A percentile compares a stretch with the other conserved stretches of the same genome.
These are phyloP conservation scores for Diaporthe velutina DNA, from an alignment of 2,329 filamentous ascomycete genomes.

Conservation along the genomic window DNA sequence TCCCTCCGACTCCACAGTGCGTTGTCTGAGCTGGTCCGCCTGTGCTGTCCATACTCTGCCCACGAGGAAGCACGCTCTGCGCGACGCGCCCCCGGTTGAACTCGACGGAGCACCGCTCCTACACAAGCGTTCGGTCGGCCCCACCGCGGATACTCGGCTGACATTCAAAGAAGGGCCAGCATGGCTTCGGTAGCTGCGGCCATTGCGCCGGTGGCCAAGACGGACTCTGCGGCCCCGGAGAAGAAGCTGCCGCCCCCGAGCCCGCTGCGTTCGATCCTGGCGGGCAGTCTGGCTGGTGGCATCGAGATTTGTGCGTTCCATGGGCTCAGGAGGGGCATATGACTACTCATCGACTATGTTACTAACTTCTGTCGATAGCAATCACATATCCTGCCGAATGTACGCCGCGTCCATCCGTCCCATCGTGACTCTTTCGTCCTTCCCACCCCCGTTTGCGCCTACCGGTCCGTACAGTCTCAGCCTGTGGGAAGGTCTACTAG, in stretches of 20 bases:
- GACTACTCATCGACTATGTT: not conserved
- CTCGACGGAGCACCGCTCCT: too few species aligned
- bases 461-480: not conserved
- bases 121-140: too few species aligned
- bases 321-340: not conserved
- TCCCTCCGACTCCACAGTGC: too few species aligned
- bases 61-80: too few species aligned
- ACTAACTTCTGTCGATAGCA: slow-evolving; percentile 56
- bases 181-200: slow-evolving; percentile 23
- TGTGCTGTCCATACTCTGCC: too few species aligned
- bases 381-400: slow-evolving; percentile 97
- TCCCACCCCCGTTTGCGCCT: not conserved
- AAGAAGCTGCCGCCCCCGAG: slow-evolving; percentile 69
- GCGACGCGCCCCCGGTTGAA: too few species aligned
- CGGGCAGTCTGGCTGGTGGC: slow-evolving; percentile 92
- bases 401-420: slow-evolving; percentile 57
- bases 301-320: slow-evolving; percentile 83
- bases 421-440: too few species aligned
- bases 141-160: too few species aligned
- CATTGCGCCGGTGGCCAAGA: slow-evolving; percentile 35
- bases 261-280: slow-evolving; percentile 88
- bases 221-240: slow-evolving; percentile 43
- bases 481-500: not conserved
- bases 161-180: not conserved
- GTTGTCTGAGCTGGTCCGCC: too few species aligned